phyloP scores from a whole-genome alignment of 495 filamentous ascomycete genomes.

The Hypoxylon trugodes region DNA sequence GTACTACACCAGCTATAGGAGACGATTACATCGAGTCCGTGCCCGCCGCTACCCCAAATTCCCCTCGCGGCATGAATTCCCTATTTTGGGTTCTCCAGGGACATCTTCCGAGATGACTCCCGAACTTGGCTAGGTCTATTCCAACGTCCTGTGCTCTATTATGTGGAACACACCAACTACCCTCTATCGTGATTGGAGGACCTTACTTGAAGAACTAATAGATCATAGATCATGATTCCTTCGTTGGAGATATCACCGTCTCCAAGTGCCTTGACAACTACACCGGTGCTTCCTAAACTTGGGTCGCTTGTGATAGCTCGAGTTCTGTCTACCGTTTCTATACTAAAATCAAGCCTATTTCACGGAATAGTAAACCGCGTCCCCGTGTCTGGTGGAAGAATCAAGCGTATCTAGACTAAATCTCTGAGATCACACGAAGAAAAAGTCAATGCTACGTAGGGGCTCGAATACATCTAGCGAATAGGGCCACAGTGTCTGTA shows the following conservation, averaged over 20 bases:
- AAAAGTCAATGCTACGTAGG: slow-evolving; percentile 1
- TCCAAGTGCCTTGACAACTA: slow-evolving; percentile 11
- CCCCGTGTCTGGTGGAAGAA: slow-evolving; percentile 17
- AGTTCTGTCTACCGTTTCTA: slow-evolving; percentile 5
- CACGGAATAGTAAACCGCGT: slow-evolving; percentile 31
- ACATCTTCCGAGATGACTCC: slow-evolving; percentile 34
- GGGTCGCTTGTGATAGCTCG: slow-evolving; percentile 7
- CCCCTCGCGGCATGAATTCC: slow-evolving; percentile 35
- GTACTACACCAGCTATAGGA: slow-evolving; percentile 1
- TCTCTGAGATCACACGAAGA: slow-evolving; percentile 1
- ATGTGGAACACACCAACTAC: slow-evolving; percentile 10
- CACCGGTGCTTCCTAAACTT: neutral
- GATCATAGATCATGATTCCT: neutral
- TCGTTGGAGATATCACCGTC: slow-evolving; percentile 11
- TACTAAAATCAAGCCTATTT: neutral
- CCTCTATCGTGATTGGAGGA: slow-evolving; percentile 15
- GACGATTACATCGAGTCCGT: slow-evolving; percentile 14
- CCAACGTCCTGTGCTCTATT: slow-evolving; percentile 23
- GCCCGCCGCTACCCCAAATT: slow-evolving; percentile 17
- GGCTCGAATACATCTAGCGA: neutral
- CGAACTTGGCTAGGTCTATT: slow-evolving; percentile 33
- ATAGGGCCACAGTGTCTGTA: neutral
- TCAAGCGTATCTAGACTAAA: neutral
- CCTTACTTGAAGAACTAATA: slow-evolving; percentile 7
- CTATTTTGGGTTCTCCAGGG: slow-evolving; percentile 36